phyloP scores from a whole-genome alignment of 75 land plant species.

The Pinus albicaulis region DNA sequence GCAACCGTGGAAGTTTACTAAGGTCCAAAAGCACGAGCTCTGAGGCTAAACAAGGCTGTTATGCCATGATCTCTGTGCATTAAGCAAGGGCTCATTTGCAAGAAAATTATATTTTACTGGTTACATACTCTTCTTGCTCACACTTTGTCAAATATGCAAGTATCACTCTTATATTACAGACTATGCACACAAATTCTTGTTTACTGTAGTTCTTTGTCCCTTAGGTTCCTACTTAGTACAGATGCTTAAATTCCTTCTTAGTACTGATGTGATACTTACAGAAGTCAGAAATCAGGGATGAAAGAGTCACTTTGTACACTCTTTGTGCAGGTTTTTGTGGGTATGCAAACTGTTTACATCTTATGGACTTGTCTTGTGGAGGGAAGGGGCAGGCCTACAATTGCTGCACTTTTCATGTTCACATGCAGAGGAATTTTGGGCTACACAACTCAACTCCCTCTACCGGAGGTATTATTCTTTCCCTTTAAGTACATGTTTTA shows the following conservation, averaged over 20 bases:
- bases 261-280: not conserved
- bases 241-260: not conserved
- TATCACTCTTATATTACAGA: no score
- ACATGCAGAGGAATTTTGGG: constrained; percentile 73
- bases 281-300: not conserved
- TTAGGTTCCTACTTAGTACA: not conserved
- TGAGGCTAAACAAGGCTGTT: not conserved
- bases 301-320: not conserved
- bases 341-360: constrained; percentile 58
- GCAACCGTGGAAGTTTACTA: not conserved
- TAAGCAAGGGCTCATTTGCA: no score
- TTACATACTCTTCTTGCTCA: not conserved
- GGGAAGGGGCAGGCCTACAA: constrained; percentile 50
- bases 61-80: not conserved
- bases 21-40: not conserved
- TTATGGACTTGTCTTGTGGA: constrained; percentile 61
- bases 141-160: not conserved
- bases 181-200: not conserved
- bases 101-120: not conserved
- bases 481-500: not conserved
- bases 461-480: constrained; percentile 43
- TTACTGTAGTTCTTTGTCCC: not conserved
- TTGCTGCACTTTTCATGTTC: constrained; percentile 71
- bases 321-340: constrained; percentile 58
- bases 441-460: constrained; percentile 63